A percentile compares a stretch with the other conserved stretches of the same genome.
Conservation (phyloP, 106 monocot species). For the Platanthera guangdongensis region DNA sequence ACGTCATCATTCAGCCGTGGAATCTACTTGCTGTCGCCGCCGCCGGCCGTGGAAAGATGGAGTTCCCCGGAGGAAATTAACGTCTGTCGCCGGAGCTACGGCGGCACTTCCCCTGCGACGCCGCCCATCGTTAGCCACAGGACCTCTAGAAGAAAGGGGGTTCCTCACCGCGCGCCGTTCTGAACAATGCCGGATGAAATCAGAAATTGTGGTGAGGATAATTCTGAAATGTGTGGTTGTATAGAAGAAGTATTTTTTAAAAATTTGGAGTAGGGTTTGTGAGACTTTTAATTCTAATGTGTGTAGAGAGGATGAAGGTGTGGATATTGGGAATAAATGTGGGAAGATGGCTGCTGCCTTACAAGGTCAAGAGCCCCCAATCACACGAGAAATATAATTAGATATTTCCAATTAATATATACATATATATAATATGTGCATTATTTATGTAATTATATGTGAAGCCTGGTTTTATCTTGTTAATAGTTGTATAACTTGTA, state of each 20-base stretch:
- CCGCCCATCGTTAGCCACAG: slow-evolving; percentile 69
- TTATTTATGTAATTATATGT: not conserved
- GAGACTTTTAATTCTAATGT: not conserved
- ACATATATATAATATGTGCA: not conserved
- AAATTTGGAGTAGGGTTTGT: not conserved
- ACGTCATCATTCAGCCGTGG: slow-evolving; percentile 15
- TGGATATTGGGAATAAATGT: slow-evolving; percentile 14
- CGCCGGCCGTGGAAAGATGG: not conserved
- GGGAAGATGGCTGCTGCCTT: not conserved
- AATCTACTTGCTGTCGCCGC: slow-evolving; percentile 10
- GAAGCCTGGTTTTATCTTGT: not conserved
- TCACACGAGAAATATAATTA: not conserved
- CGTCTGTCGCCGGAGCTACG: slow-evolving; percentile 5
- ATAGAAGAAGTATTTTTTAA: slow-evolving; percentile 5
- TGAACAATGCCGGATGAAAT: not conserved
- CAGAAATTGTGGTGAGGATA: not conserved
- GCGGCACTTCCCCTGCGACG: slow-evolving; percentile 65
- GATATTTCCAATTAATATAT: not conserved
- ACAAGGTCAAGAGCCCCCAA: not conserved
- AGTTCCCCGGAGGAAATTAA: slow-evolving; percentile 22
- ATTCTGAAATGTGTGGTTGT: not conserved
- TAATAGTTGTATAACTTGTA: not conserved
- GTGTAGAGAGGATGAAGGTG: slow-evolving; percentile 4
- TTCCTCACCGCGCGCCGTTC: slow-evolving; percentile 73
- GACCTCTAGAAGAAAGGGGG: slow-evolving; percentile 77